These are phyloP conservation scores for Oleoguttula mirabilis DNA, from an alignment of 495 filamentous ascomycete species.

Conservation along the genomic window DNA sequence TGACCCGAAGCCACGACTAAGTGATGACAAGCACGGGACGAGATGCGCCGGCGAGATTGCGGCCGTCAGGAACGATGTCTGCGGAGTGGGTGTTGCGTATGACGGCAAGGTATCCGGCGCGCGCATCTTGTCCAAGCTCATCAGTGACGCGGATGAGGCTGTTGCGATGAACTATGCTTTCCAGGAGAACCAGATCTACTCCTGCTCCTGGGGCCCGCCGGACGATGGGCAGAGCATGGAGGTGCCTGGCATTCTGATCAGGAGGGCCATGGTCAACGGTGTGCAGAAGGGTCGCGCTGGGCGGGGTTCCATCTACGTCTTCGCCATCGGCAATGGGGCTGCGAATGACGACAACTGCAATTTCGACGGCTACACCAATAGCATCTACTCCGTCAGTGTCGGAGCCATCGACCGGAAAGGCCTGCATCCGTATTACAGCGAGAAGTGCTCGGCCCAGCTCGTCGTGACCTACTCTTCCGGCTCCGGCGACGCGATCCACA, in stretches of 20 bases:
- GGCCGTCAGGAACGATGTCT: slow-evolving; percentile 83
- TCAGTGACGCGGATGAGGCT: slow-evolving; percentile 86
- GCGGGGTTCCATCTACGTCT: slow-evolving; percentile 88
- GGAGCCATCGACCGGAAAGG: slow-evolving; percentile 84
- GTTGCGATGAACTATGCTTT: slow-evolving; percentile 82
- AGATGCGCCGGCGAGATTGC: slow-evolving; percentile 90
- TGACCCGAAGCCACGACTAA: slow-evolving; percentile 66
- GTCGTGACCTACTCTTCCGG: slow-evolving; percentile 96
- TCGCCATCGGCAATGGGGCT: slow-evolving; percentile 92
- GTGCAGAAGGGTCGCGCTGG: slow-evolving; percentile 76
- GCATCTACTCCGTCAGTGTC: slow-evolving; percentile 95
- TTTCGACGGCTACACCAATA: slow-evolving; percentile 98
- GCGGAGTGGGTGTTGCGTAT: slow-evolving; percentile 88
- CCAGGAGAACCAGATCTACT: slow-evolving; percentile 91
- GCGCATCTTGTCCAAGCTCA: slow-evolving; percentile 80
- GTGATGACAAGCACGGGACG: slow-evolving; percentile 81
- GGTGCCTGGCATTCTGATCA: slow-evolving; percentile 77
- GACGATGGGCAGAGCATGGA: slow-evolving; percentile 94
- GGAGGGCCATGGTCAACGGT: slow-evolving; percentile 79
- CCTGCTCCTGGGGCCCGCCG: slow-evolving; percentile 93
- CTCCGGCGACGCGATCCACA: slow-evolving; percentile 77
- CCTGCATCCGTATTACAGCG: slow-evolving; percentile 81
- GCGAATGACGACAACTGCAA: slow-evolving; percentile 89
- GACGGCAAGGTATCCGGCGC: slow-evolving; percentile 81
- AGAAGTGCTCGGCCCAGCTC: slow-evolving; percentile 87